These are phyloP conservation scores for Botrytis fabae DNA, from an alignment of 2,329 filamentous ascomycete genomes.

Conservation along the genomic window DNA sequence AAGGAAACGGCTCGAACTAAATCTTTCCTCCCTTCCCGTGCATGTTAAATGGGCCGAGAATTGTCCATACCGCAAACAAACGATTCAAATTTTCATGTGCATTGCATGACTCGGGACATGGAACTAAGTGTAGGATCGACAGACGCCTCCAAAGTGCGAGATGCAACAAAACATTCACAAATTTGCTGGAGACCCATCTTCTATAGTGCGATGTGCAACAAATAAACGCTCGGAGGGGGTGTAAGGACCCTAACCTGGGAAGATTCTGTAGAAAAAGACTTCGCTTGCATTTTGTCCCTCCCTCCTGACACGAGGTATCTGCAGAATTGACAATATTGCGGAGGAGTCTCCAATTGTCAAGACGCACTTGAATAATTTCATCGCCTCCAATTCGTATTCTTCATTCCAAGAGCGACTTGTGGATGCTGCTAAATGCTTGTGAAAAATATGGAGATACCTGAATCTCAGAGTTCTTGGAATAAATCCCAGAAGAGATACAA, in stretches of 20 bases:
- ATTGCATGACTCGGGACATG: not conserved
- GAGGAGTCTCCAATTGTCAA: not conserved
- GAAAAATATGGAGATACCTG: not conserved
- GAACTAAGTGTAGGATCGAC: conserved; percentile 5
- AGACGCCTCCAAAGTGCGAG: not conserved
- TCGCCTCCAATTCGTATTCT: no score
- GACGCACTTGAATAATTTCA: not conserved
- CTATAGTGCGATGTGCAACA: not conserved
- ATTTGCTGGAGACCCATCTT: not conserved
- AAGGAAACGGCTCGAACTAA: not conserved
- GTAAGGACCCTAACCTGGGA: not conserved
- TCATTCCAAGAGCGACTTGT: not conserved
- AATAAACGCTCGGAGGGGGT: not conserved
- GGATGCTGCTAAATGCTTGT: not conserved
- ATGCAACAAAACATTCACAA: not conserved
- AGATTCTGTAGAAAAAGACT: not conserved
- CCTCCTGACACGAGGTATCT: not conserved
- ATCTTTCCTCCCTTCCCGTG: not conserved
- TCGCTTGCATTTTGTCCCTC: not conserved
- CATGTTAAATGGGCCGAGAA: not conserved
- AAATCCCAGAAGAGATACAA: not conserved
- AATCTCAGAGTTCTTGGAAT: not conserved
- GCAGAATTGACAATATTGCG: not conserved
- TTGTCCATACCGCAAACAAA: not conserved
- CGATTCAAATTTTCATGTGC: not conserved